Conservation (phyloP, 2,329 filamentous ascomycete species). For the Curvularia verruculosa region DNA sequence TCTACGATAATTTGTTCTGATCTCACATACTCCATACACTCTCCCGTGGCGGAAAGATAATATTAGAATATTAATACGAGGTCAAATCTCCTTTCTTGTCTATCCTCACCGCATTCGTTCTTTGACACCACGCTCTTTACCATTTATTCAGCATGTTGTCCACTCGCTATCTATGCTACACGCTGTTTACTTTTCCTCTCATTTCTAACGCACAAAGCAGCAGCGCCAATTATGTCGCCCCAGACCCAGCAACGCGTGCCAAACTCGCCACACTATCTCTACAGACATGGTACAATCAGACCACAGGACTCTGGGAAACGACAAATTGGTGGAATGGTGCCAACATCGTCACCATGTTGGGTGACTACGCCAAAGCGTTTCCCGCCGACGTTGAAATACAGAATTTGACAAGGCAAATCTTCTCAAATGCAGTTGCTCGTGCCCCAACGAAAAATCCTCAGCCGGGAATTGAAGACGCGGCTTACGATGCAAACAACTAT, state of each 20-base stretch:
- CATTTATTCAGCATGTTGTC: constrained; percentile 22
- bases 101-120: no score
- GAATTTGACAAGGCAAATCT: constrained; percentile 48
- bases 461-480: constrained; percentile 30
- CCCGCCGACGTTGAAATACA: constrained; percentile 39
- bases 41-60: background rate
- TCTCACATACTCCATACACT: background rate
- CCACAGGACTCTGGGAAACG: constrained; percentile 67
- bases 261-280: constrained; percentile 53
- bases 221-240: constrained; percentile 12
- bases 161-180: constrained; percentile 16
- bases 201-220: constrained; percentile 34
- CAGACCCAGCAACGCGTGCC: constrained; percentile 32
- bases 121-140: no score
- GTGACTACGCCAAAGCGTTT: constrained; percentile 56
- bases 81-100: background rate
- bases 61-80: background rate
- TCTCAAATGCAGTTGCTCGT: constrained; percentile 52
- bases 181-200: constrained; percentile 21
- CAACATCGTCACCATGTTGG: constrained; percentile 68
- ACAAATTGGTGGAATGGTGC: constrained; percentile 77
- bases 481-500: constrained; percentile 4
- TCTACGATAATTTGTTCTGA: background rate
- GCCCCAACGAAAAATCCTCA: constrained; percentile 42
- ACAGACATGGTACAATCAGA: constrained; percentile 66